phyloP scores from a whole-genome alignment of 768 basidiomycete genomes.

The Amylocystis lapponica region DNA sequence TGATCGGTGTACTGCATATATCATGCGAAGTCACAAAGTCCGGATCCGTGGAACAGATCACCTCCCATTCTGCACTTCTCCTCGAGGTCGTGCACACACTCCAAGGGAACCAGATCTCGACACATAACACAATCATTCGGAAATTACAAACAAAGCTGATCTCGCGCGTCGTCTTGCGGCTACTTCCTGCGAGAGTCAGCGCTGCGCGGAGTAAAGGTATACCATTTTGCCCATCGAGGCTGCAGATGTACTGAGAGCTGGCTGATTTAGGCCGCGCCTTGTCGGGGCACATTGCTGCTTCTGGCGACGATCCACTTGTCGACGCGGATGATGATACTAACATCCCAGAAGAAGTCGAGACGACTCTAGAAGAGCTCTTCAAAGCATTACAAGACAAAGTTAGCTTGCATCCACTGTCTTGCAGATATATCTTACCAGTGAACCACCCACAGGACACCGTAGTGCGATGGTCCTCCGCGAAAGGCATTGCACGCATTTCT shows the following conservation, averaged over 20 bases:
- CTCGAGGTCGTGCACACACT: slow-evolving; percentile 41
- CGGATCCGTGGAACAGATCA: slow-evolving; percentile 49
- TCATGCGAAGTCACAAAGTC: slow-evolving; percentile 67
- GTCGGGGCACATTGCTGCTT: neutral
- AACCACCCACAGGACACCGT: slow-evolving; percentile 86
- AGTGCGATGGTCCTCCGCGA: slow-evolving; percentile 92
- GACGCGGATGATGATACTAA: slow-evolving; percentile 44
- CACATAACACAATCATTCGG: slow-evolving; percentile 59
- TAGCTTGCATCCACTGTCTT: slow-evolving; percentile 10
- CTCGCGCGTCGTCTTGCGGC: slow-evolving; percentile 55
- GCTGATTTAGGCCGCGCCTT: slow-evolving; percentile 18
- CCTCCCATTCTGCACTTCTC: slow-evolving; percentile 37
- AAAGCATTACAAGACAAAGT: slow-evolving; percentile 78
- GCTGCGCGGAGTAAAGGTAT: slow-evolving; percentile 4
- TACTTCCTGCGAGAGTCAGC: slow-evolving; percentile 47
- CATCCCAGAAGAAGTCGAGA: slow-evolving; percentile 75
- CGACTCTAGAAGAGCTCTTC: slow-evolving; percentile 67
- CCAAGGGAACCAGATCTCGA: slow-evolving; percentile 34
- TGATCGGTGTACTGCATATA: slow-evolving; percentile 62
- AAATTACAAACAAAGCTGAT: slow-evolving; percentile 65
- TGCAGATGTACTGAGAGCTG: too few relatives aligned
- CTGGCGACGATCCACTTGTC: neutral
- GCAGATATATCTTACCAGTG: too few relatives aligned
- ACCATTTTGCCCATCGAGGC: too few relatives aligned
- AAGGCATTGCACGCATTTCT: slow-evolving; percentile 81